These are phyloP conservation scores for Candolleomyces efflorescens DNA, from an alignment of 768 basidiomycete genomes.

Conservation along the genomic window DNA sequence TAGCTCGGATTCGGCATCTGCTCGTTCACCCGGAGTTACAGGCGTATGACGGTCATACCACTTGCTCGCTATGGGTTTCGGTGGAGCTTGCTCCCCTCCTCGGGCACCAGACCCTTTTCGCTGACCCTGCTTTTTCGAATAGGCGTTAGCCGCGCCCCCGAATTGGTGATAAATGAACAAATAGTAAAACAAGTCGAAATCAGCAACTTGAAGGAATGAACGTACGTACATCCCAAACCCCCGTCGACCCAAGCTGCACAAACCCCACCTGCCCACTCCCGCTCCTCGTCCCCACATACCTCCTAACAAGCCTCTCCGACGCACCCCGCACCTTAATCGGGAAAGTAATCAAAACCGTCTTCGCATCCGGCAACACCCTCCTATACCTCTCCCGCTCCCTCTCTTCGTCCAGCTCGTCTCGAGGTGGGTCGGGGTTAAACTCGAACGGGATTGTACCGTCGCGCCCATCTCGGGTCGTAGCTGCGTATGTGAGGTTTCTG, in stretches of 20 bases:
- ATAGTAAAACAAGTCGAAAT: too few species aligned
- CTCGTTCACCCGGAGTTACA: slow-evolving; percentile 39
- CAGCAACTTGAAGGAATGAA: too few species aligned
- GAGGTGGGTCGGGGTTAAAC: slow-evolving; percentile 43
- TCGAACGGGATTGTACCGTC: slow-evolving; percentile 47
- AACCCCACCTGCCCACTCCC: slow-evolving; percentile 29
- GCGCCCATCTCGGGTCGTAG: slow-evolving; percentile 52
- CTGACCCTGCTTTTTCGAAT: slow-evolving; percentile 1
- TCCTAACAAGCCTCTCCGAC: slow-evolving; percentile 39
- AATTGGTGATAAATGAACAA: neutral
- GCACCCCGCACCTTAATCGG: slow-evolving; percentile 46
- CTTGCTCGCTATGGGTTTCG: slow-evolving; percentile 13
- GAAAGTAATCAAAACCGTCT: slow-evolving; percentile 54
- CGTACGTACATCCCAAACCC: slow-evolving; percentile 61
- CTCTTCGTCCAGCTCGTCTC: too few species aligned
- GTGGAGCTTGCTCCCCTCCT: slow-evolving; percentile 14
- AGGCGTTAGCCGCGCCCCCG: too few species aligned
- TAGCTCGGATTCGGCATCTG: slow-evolving; percentile 52
- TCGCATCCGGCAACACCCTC: slow-evolving; percentile 43
- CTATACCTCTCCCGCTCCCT: too few species aligned
- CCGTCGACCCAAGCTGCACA: slow-evolving; percentile 57
- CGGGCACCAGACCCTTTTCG: neutral
- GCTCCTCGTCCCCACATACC: slow-evolving; percentile 33
- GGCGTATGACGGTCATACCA: slow-evolving; percentile 56
- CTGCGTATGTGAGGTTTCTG: slow-evolving; percentile 38